Evolutionary conservation across 352 stramenopile species (phyloP).

Genomic region (Globisporangium recalcitrans): DNA sequence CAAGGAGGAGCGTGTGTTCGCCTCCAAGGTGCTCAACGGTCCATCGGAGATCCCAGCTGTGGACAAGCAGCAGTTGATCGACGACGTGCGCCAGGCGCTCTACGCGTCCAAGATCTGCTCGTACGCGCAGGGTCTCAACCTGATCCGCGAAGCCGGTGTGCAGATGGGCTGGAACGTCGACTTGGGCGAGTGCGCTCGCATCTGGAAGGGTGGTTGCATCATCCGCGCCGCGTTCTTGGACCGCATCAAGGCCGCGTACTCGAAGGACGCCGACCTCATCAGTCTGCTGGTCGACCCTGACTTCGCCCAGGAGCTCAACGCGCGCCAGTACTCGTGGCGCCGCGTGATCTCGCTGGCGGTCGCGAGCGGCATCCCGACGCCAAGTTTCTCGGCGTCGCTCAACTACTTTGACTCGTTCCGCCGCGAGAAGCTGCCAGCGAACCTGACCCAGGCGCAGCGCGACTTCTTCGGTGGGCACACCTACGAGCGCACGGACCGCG

Average conservation of each 20-base stretch:
- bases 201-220: slow-evolving; percentile 99
- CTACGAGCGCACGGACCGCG: slow-evolving; percentile 94
- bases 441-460: slow-evolving; percentile 98
- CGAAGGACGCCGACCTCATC: slow-evolving; percentile 88
- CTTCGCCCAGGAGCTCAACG: slow-evolving; percentile 95
- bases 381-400: slow-evolving; percentile 90
- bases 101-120: slow-evolving; percentile 99
- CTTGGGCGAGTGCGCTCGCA: slow-evolving; percentile 94
- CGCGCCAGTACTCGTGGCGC: slow-evolving; percentile 94
- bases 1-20: slow-evolving; percentile 95
- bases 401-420: slow-evolving; percentile 99
- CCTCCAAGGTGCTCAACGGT: slow-evolving; percentile 91
- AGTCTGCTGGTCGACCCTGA: slow-evolving; percentile 97
- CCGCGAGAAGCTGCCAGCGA: slow-evolving; percentile 91
- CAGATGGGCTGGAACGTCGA: slow-evolving; percentile 97
- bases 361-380: slow-evolving; percentile 90
- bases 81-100: slow-evolving; percentile 95
- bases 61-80: slow-evolving; percentile 93
- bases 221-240: slow-evolving; percentile 97
- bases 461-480: slow-evolving; percentile 99
- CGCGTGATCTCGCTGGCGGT: slow-evolving; percentile 95
- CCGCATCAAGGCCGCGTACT: slow-evolving; percentile 95
- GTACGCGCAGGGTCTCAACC: slow-evolving; percentile 96
- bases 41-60: slow-evolving; percentile 90
- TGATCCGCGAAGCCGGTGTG: slow-evolving; percentile 92